Conservation (phyloP, 257 asterid genomes). For the Solanum clarkiae region DNA sequence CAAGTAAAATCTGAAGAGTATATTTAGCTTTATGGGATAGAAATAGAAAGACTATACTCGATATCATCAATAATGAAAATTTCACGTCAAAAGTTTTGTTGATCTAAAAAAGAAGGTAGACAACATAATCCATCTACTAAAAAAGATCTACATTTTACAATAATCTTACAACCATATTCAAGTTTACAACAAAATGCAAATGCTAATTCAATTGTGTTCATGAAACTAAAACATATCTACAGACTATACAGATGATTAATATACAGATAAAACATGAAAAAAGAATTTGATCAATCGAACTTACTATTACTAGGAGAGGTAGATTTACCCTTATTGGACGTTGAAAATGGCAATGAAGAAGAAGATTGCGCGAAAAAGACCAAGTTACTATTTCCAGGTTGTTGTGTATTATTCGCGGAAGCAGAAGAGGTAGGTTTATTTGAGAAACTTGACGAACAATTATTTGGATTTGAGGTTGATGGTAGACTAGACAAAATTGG, state of each 20-base stretch:
- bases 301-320: slow-evolving; percentile 22
- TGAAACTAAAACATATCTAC: background rate
- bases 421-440: background rate
- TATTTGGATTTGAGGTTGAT: slow-evolving; percentile 32
- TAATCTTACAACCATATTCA: background rate
- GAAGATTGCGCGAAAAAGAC: slow-evolving; percentile 5
- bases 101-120: background rate
- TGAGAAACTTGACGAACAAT: slow-evolving; percentile 9
- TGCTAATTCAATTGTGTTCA: background rate
- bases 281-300: background rate
- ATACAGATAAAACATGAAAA: background rate
- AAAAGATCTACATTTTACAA: background rate
- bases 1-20: too few species aligned
- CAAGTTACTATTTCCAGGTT: slow-evolving; percentile 8
- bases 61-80: background rate
- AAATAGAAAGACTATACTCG: too few species aligned
- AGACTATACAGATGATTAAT: background rate
- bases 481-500: slow-evolving; percentile 31
- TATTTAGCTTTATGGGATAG: too few species aligned
- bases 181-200: background rate
- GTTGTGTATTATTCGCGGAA: slow-evolving; percentile 7
- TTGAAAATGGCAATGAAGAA: background rate
- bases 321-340: slow-evolving; percentile 9
- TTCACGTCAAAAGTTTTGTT: background rate
- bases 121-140: background rate